Evolutionary conservation across 2,329 filamentous ascomycete species (phyloP).

Genomic region (Colletotrichum shisoi): DNA sequence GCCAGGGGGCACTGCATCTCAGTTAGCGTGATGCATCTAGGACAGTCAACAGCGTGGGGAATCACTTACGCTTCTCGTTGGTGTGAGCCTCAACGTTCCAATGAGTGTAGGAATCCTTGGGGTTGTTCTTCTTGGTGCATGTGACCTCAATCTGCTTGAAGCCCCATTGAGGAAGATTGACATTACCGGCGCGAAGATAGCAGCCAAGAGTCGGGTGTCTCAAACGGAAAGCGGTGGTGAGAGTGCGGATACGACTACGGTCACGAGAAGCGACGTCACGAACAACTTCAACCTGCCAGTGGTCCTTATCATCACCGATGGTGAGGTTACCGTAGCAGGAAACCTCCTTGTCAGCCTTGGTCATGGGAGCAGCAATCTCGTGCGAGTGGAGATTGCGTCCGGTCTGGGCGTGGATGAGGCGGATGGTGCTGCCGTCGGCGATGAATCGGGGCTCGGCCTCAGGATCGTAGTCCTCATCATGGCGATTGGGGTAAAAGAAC

Average conservation of each 20-base stretch:
- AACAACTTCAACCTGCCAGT: slow-evolving; percentile 94
- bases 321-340: slow-evolving; percentile 96
- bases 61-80: slow-evolving; percentile 85
- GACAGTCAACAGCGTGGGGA: background rate
- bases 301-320: slow-evolving; percentile 95
- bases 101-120: slow-evolving; percentile 92
- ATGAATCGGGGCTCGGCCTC: slow-evolving; percentile 79
- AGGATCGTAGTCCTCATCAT: slow-evolving; percentile 74
- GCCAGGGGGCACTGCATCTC: slow-evolving; percentile 75
- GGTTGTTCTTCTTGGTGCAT: slow-evolving; percentile 91
- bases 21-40: slow-evolving; percentile 45
- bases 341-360: slow-evolving; percentile 90
- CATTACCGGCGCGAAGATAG: slow-evolving; percentile 93
- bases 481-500: slow-evolving; percentile 96
- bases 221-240: slow-evolving; percentile 92
- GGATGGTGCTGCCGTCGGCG: slow-evolving; percentile 78
- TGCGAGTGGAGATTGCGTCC: slow-evolving; percentile 98
- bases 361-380: slow-evolving; percentile 84
- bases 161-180: slow-evolving; percentile 97
- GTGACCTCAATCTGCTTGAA: slow-evolving; percentile 99
- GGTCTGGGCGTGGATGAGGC: slow-evolving; percentile 92
- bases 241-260: slow-evolving; percentile 82
- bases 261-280: slow-evolving; percentile 88
- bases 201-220: slow-evolving; percentile 84
- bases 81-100: slow-evolving; percentile 98